These are phyloP conservation scores for Megacollybia marginata DNA, from an alignment of 768 basidiomycete species.

Conservation along the genomic window DNA sequence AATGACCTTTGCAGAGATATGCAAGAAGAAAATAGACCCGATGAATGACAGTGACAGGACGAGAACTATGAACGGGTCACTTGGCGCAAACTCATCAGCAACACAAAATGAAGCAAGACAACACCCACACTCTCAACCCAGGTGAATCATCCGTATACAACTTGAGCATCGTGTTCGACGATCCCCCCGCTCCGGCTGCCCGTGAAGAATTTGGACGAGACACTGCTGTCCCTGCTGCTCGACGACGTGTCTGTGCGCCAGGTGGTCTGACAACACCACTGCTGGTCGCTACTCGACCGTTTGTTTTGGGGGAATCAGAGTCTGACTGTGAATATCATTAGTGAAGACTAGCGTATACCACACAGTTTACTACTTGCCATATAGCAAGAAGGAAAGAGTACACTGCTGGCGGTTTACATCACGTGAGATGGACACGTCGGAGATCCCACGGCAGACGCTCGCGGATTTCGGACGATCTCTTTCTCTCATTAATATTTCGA, in stretches of 20 bases:
- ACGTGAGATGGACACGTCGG: too few relatives aligned
- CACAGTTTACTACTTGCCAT: too few relatives aligned
- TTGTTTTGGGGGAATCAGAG: slow-evolving; percentile 58
- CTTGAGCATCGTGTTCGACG: slow-evolving; percentile 97
- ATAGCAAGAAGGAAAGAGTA: too few relatives aligned
- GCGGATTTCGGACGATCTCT: too few relatives aligned
- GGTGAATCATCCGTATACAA: slow-evolving; percentile 98
- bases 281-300: slow-evolving; percentile 30
- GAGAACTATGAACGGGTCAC: slow-evolving; percentile 95
- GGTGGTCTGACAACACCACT: slow-evolving; percentile 63
- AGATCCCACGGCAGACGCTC: too few relatives aligned
- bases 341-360: too few relatives aligned
- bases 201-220: slow-evolving; percentile 80
- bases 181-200: slow-evolving; percentile 92
- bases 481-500: too few relatives aligned
- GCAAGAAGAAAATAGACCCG: slow-evolving; percentile 97
- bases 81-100: slow-evolving; percentile 20
- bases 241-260: slow-evolving; percentile 80
- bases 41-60: slow-evolving; percentile 95
- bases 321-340: slow-evolving; percentile 20
- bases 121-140: slow-evolving; percentile 89
- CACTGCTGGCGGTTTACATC: too few relatives aligned
- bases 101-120: background rate
- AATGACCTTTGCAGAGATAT: slow-evolving; percentile 93
- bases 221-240: slow-evolving; percentile 58